phyloP scores from a whole-genome alignment of 1,284 basidiomycete genomes.

The Boletus smithii region DNA sequence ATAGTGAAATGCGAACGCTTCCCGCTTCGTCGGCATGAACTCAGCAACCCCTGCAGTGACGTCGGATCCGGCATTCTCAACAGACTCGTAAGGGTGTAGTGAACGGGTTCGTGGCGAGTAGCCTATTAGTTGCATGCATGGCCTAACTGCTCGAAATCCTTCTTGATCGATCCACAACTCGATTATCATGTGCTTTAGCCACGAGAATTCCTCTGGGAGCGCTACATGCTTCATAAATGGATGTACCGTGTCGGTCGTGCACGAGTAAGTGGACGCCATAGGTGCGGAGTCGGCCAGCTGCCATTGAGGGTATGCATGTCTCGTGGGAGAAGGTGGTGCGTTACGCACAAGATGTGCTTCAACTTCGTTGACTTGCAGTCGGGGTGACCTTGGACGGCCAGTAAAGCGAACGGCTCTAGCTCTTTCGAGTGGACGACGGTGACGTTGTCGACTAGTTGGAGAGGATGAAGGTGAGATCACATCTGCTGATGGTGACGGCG shows the following conservation, averaged over 20 bases:
- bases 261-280: not conserved
- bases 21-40: slow-evolving; percentile 58
- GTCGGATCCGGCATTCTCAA: slow-evolving; percentile 23
- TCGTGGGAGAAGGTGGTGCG: slow-evolving; percentile 4
- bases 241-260: slow-evolving; percentile 9
- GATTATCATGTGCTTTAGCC: slow-evolving; percentile 53
- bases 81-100: slow-evolving; percentile 28
- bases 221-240: slow-evolving; percentile 13
- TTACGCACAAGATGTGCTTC: slow-evolving; percentile 11
- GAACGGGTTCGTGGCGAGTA: slow-evolving; percentile 40
- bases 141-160: slow-evolving; percentile 61
- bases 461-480: slow-evolving; percentile 23
- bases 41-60: slow-evolving; percentile 46
- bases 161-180: slow-evolving; percentile 79
- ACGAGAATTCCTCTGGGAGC: slow-evolving; percentile 42
- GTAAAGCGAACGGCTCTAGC: slow-evolving; percentile 30
- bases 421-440: slow-evolving; percentile 34
- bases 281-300: slow-evolving; percentile 10
- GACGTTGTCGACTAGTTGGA: slow-evolving; percentile 16
- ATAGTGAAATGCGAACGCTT: slow-evolving; percentile 67
- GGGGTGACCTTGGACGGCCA: slow-evolving; percentile 26
- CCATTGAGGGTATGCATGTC: slow-evolving; percentile 8
- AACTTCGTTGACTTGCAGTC: slow-evolving; percentile 18
- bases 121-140: slow-evolving; percentile 56
- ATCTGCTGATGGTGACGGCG: slow-evolving; percentile 30